Percentiles rank a stretch among this genome's conserved stretches.
Evolutionary conservation across 441 rosid genomes (phyloP).

Genomic region (Croton laevigatus): DNA sequence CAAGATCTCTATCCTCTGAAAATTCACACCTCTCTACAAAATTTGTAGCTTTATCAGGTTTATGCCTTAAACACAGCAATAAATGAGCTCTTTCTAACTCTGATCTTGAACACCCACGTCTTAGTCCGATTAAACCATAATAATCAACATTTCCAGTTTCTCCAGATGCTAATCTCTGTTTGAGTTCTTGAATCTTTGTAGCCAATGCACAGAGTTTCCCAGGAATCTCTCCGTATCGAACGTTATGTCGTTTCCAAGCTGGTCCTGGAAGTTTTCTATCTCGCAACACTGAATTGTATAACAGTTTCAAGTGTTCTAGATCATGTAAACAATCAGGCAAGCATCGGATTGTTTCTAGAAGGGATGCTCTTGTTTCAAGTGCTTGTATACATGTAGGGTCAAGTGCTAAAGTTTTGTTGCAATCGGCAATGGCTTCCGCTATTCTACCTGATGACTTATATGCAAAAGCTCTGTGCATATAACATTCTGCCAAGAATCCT

Average conservation of each 20-base stretch:
- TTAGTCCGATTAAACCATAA: constrained; percentile 62
- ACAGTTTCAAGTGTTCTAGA: constrained; percentile 75
- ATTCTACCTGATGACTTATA: constrained; percentile 61
- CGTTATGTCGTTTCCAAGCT: constrained; percentile 75
- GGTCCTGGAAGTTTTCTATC: constrained; percentile 87
- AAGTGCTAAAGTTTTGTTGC: constrained; percentile 75
- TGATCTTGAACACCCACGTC: constrained; percentile 75
- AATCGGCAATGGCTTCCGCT: constrained; percentile 82
- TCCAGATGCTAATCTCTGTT: constrained; percentile 66
- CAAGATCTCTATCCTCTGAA: constrained; percentile 58
- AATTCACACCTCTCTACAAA: constrained; percentile 78
- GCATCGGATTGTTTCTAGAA: constrained; percentile 66
- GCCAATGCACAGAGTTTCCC: constrained; percentile 65
- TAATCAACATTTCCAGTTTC: constrained; percentile 80
- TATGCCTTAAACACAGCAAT: constrained; percentile 62
- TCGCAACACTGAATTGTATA: constrained; percentile 71
- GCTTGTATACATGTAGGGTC: constrained; percentile 72
- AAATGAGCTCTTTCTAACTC: constrained; percentile 83
- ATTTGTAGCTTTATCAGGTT: constrained; percentile 66
- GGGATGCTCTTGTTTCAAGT: constrained; percentile 78
- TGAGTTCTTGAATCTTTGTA: constrained; percentile 56
- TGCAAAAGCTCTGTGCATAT: constrained; percentile 74
- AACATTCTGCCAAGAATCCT: constrained; percentile 77
- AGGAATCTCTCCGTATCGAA: constrained; percentile 71
- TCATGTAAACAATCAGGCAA: constrained; percentile 80